Evolutionary conservation across 164 flowering plant species (phyloP), one percentile per base, ranked within the genome.

Genomic region (Vitis rotundifolia): DNA sequence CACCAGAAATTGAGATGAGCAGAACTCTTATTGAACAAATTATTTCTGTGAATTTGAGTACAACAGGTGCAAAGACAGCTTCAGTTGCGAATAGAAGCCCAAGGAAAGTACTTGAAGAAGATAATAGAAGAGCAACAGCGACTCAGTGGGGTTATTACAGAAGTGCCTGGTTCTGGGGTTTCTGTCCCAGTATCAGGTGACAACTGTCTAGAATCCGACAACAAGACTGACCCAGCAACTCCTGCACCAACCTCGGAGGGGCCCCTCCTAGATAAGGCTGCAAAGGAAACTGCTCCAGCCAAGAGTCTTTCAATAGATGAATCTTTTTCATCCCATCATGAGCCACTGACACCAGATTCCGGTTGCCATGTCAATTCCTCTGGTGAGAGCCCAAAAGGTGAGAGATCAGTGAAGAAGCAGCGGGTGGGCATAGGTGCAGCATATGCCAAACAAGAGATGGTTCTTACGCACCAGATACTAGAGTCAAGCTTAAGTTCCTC

Each of bases 51-150:
- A 19, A 22, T 57, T 37, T 49, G 18, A 49, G 18, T 50, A 6
- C 44, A 59, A 69, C 86, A 94, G 97, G 98, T 94, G 59, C 97
- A 92, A 71, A 89, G 91, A 77, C 98, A 94, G 74, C 86, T 94
- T 49, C 98, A 92, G 75, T 78, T 94, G 51, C 85, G 97, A 28
- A 94, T 94, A 48, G 98, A 94, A 86, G 98, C 98, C 44, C 98
- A 94, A 80, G 97, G 97, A 31, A 87, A 91, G 81, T 94, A 92
- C 67, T 84, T 94, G 68, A 89, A 94, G 83, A 94, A 90, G 80
- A 94, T 94, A 26, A 88, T 94, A 26, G 98, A 94, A 78, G 97
- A 94, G 81, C 98, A 94, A 73, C 97, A 94, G 49, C 79, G 91
- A 49, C 81, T 89, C n/a, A 76, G 90, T 78, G 95, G 90, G 66